These are phyloP conservation scores for Passiflora organensis DNA, from an alignment of 345 rosid genomes.

Conservation along the genomic window DNA sequence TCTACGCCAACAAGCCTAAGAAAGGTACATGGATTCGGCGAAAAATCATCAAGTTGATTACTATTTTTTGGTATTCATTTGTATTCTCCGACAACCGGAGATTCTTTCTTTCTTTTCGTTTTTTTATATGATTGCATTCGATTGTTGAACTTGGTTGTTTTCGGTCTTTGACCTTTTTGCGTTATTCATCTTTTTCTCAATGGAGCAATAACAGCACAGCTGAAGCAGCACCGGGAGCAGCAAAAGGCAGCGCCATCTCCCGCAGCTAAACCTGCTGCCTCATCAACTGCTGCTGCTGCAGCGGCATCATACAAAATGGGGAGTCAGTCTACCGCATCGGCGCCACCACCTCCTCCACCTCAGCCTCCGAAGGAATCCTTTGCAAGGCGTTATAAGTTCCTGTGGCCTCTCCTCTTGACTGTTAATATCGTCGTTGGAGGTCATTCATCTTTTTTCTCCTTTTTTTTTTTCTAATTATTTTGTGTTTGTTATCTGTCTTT, in stretches of 20 bases:
- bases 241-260: not conserved
- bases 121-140: not conserved
- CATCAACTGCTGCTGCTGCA: conserved; percentile 22
- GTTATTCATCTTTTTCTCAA: not conserved
- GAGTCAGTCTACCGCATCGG: conserved; percentile 22
- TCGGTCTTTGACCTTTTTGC: not conserved
- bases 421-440: conserved; percentile 84
- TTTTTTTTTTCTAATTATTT: not conserved
- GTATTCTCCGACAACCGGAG: too few species aligned
- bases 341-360: conserved; percentile 38
- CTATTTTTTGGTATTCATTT: too few species aligned
- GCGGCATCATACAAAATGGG: conserved; percentile 64
- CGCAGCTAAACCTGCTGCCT: conserved; percentile 13
- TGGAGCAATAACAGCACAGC: conserved; percentile 40
- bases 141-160: not conserved
- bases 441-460: conserved; percentile 14
- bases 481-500: not conserved
- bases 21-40: conserved; percentile 8
- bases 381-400: conserved; percentile 70
- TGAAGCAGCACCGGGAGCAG: conserved; percentile 41
- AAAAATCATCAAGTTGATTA: too few species aligned
- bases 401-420: conserved; percentile 75
- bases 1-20: conserved; percentile 15
- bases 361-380: conserved; percentile 71
- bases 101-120: not conserved